A percentile compares a stretch with the other conserved stretches of the same genome.
These are phyloP conservation scores for Coemansia sp. DNA, from an alignment of 192 early-diverging fungal species.

Conservation along the genomic window DNA sequence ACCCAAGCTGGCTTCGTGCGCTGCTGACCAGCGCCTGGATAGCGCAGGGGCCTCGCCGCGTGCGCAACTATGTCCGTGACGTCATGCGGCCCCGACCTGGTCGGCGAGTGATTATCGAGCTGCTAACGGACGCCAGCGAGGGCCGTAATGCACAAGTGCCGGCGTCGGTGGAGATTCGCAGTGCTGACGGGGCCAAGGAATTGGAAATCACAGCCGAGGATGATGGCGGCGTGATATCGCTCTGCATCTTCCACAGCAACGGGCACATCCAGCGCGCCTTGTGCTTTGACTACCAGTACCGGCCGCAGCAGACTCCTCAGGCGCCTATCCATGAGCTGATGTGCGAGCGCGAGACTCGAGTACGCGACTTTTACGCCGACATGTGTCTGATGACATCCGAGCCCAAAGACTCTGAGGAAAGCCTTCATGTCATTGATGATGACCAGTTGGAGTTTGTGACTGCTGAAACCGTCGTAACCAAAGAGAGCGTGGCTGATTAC, in stretches of 20 bases:
- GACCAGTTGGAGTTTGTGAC: conserved; percentile 13
- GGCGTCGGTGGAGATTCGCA: background rate
- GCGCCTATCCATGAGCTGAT: conserved; percentile 75
- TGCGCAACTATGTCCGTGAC: conserved; percentile 64
- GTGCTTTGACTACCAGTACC: conserved; percentile 74
- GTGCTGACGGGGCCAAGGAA: conserved; percentile 2
- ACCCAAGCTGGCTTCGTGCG: conserved; percentile 82
- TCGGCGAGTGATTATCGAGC: conserved; percentile 46
- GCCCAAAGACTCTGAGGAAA: background rate
- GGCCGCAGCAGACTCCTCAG: conserved; percentile 67
- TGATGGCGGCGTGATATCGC: conserved; percentile 38
- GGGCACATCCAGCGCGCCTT: conserved; percentile 64
- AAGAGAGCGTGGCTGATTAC: conserved; percentile 85
- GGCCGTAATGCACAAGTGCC: background rate
- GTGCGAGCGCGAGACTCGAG: conserved; percentile 72
- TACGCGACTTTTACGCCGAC: conserved; percentile 84
- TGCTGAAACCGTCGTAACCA: conserved; percentile 23
- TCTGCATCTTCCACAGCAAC: conserved; percentile 55
- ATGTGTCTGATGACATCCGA: conserved; percentile 66
- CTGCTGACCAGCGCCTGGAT: conserved; percentile 72
- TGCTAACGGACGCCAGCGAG: background rate
- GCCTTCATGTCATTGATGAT: background rate
- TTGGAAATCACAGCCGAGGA: conserved; percentile 11
- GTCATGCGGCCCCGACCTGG: conserved; percentile 65
- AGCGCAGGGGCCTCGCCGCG: conserved; percentile 70